Evolutionary conservation across 345 rosid species (phyloP), one percentile per base, ranked within the genome.

Genomic region (Rhodomyrtus tomentosa): DNA sequence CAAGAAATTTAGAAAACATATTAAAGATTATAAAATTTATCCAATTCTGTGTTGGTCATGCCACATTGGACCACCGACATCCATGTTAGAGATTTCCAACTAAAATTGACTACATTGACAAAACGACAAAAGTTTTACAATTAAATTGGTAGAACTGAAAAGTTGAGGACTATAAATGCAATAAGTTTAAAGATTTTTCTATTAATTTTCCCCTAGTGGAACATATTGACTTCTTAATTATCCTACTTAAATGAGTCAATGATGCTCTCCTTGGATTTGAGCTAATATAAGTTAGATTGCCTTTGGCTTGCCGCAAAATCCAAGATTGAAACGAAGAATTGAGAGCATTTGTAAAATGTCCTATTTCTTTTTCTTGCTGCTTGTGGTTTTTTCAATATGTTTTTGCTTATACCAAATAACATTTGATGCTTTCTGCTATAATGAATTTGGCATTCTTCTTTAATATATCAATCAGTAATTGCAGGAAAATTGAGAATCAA

Each of bases 401-500:
- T 29, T 62, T 32, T 62, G 74, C 74, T 29, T 7, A 20, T 62
- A 36, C 22, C 74, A 15, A 29, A 32, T 32, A 32, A 62, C 38
- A 62, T 29, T 32, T 62, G 11, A 16, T 16, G 42, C 74, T 62
- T 36, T 62, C 74, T 32, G 74, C 42, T 42, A 3, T 16, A 32
- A 32, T 32, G 42, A 62, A 62, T 32, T 0, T 7, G 22, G 74
- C 83, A 50, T 51, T 25, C 55, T 27, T 50, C 42, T 29, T n/a
- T 51, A 13, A 81, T 81, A 81, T 21, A 12, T 29, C 58, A 53
- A n/a, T 81, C 55, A 22, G n/a, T 81, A 29, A 81, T 2, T 51
- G 53, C 86, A 95, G 91, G 96, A 91, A 45, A 95, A 95, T 40
- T 97, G 99, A 98, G 98, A 94, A 80, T 81, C n/a, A n/a, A n/a